phyloP scores from a whole-genome alignment of 2,329 filamentous ascomycete species.

The Dryadomyces quercivorus region DNA sequence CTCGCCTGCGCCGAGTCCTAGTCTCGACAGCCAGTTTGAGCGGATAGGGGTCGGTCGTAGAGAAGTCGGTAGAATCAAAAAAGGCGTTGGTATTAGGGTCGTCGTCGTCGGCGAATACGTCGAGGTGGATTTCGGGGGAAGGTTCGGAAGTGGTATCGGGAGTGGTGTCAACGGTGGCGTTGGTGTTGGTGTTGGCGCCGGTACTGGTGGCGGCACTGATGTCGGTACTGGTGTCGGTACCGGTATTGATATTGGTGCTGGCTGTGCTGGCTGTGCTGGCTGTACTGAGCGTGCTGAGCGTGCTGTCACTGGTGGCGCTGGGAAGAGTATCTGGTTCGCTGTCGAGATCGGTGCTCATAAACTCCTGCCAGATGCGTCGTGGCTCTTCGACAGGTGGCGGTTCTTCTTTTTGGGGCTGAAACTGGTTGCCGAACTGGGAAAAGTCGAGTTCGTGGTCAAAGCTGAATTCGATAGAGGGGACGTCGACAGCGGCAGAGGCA shows the following conservation, averaged over 20 bases:
- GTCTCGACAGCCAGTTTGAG: slow-evolving; percentile 10
- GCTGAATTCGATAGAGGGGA: slow-evolving; percentile 40
- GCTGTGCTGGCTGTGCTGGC: too few species aligned
- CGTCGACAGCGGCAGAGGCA: slow-evolving; percentile 26
- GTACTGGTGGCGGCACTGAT: not conserved
- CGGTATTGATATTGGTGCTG: not conserved
- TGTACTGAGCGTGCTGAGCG: too few species aligned
- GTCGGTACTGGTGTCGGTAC: not conserved
- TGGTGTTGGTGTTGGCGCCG: not conserved
- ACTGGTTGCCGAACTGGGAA: slow-evolving; percentile 2
- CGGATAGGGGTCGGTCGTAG: not conserved
- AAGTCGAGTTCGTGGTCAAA: slow-evolving; percentile 39
- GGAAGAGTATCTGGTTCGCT: not conserved
- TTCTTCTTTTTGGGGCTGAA: not conserved
- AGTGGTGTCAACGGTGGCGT: not conserved
- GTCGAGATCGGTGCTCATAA: not conserved
- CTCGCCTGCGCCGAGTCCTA: slow-evolving; percentile 23
- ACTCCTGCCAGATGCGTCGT: slow-evolving; percentile 11
- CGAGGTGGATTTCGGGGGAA: not conserved
- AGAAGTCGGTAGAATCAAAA: not conserved
- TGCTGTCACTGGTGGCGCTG: too few species aligned
- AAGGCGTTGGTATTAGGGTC: too few species aligned
- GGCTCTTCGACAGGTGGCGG: not conserved
- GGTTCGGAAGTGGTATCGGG: not conserved
- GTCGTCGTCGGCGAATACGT: not conserved